Evolutionary conservation across 805 yeast genomes (phyloP).

Genomic region (Candida quercuum): DNA sequence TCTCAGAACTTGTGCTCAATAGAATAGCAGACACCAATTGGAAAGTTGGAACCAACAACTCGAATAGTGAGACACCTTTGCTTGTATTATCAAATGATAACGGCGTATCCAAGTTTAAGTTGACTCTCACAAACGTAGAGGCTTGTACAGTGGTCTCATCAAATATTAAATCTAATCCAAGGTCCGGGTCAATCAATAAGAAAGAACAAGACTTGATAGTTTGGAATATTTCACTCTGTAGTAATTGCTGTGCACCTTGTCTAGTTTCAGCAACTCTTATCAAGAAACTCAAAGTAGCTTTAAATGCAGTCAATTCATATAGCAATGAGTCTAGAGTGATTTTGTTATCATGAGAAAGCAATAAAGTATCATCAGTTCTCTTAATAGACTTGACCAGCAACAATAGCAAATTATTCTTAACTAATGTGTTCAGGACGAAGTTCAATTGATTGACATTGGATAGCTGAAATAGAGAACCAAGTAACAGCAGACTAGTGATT

Average conservation of each 20-base stretch:
- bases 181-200: slow-evolving; percentile 68
- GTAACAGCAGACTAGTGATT: slow-evolving; percentile 66
- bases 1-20: slow-evolving; percentile 74
- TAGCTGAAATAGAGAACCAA: slow-evolving; percentile 61
- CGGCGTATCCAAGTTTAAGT: slow-evolving; percentile 49
- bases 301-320: slow-evolving; percentile 74
- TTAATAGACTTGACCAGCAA: slow-evolving; percentile 63
- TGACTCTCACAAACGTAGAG: slow-evolving; percentile 34
- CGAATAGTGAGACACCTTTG: slow-evolving; percentile 50
- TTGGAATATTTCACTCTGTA: slow-evolving; percentile 70
- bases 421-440: slow-evolving; percentile 54
- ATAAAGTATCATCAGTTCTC: slow-evolving; percentile 60
- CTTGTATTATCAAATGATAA: slow-evolving; percentile 28
- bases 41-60: slow-evolving; percentile 65
- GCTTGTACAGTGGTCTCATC: slow-evolving; percentile 29
- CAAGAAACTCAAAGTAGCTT: slow-evolving; percentile 62
- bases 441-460: slow-evolving; percentile 46
- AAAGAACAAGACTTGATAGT: slow-evolving; percentile 52
- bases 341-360: slow-evolving; percentile 27
- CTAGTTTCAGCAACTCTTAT: slow-evolving; percentile 72
- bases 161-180: slow-evolving; percentile 55
- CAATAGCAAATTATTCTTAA: slow-evolving; percentile 59
- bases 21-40: slow-evolving; percentile 64
- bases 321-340: slow-evolving; percentile 49
- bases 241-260: slow-evolving; percentile 68